Percentiles rank a stretch among this genome's conserved stretches.
Evolutionary conservation across 768 basidiomycete genomes (phyloP).

Genomic region (Auriscalpium orientale): DNA sequence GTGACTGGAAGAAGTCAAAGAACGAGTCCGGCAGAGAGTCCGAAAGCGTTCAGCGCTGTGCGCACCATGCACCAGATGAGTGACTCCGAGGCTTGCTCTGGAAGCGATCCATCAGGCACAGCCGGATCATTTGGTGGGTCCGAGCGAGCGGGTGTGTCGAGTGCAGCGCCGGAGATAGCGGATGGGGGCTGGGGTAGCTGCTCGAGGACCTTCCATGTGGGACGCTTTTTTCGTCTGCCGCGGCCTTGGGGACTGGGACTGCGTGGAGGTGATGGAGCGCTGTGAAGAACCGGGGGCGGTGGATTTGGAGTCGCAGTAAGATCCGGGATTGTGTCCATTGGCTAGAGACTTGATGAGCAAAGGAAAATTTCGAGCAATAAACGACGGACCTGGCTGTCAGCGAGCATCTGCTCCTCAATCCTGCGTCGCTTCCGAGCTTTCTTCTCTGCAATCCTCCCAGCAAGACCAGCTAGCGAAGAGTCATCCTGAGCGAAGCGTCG

Average conservation of each 20-base stretch:
- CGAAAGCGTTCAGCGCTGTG: background rate
- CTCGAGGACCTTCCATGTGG: background rate
- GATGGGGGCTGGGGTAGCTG: background rate
- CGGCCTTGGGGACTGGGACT: background rate
- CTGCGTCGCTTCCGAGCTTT: background rate
- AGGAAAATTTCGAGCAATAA: background rate
- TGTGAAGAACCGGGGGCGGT: background rate
- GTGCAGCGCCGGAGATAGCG: background rate
- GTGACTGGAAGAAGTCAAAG: conserved; percentile 20
- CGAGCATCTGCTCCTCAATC: background rate
- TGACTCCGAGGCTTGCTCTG: background rate
- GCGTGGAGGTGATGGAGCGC: background rate
- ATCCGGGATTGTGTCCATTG: background rate
- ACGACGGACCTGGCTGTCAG: background rate
- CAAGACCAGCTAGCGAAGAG: background rate
- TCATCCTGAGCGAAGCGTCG: background rate
- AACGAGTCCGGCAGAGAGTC: conserved; percentile 21
- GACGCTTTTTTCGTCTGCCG: background rate
- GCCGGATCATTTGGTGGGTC: background rate
- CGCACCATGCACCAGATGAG: background rate
- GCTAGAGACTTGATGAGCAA: background rate
- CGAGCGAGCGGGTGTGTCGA: background rate
- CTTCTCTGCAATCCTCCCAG: background rate
- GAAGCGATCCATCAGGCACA: no score
- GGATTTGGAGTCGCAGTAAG: background rate